Evolutionary conservation across 805 yeast genomes (phyloP), one percentile per base, ranked within the genome.

Genomic region (Candida jianshihensis): DNA sequence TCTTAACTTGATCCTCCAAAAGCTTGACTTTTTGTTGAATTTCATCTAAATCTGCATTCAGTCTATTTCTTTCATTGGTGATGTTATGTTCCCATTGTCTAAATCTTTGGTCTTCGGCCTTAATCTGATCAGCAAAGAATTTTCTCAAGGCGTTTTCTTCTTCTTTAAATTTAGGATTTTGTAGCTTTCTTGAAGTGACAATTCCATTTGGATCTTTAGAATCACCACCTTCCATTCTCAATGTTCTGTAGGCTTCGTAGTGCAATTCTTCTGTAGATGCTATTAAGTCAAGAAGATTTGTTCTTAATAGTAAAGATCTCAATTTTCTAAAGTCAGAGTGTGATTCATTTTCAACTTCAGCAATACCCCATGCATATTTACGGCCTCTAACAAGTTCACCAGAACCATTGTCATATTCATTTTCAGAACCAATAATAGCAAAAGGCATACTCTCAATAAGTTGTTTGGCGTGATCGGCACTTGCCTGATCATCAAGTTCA

Each of bases 51-150:
- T 92, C 98, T 61, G 82, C 83, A 65, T 92, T 92, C 58, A 92
- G 73, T 60, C 95, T 77, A 63, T 88, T 85, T 66, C 96, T 83
- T 67, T 92, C 97, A 50, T 86, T 87, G 48, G 88, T 92, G 50
- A 92, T 86, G 58, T 92, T 90, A 51, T 88, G 85, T 66, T 89
- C 97, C 98, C 99, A 92, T 69, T 90, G 96, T 70, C 94, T 85
- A 63, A 92, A 92, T 57, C 98, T 76, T 54, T 87, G 94, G 56
- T 92, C 98, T 66, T 92, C 98, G 33, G 84, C 84, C 66, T 90
- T 89, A 42, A 92, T 86, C 68, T 92, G 97, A 61, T 89, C 97
- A 9, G 97, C 90, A 65, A 92, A 92, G 61, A 84, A 84, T 64
- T 84, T 82, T 73, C 92, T 87, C 57, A 92, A 71, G 24, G 89